Evolutionary conservation across 1,284 basidiomycete genomes (phyloP).

Genomic region (Ganoderma leucocontextum): DNA sequence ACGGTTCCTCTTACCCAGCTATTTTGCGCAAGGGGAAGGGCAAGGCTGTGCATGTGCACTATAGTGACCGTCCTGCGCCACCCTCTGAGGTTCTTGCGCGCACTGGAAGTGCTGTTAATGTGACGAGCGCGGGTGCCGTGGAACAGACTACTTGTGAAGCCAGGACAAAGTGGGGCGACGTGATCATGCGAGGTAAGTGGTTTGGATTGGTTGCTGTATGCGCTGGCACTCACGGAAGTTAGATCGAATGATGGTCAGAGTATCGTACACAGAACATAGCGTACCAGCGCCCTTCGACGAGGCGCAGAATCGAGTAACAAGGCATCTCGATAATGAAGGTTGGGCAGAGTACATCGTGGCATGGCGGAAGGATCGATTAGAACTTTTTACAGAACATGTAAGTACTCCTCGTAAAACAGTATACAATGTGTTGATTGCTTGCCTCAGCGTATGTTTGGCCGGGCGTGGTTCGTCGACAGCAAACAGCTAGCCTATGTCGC

Average conservation of each 20-base stretch:
- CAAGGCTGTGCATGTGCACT: conserved; percentile 43
- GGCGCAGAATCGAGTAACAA: conserved; percentile 64
- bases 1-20: background rate
- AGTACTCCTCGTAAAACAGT: conserved; percentile 40
- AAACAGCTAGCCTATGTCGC: conserved; percentile 77
- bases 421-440: conserved; percentile 55
- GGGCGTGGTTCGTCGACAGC: conserved; percentile 68
- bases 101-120: conserved; percentile 56
- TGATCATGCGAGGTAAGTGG: conserved; percentile 68
- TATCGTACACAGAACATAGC: conserved; percentile 66
- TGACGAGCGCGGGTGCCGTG: conserved; percentile 69
- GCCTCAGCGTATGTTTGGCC: conserved; percentile 62
- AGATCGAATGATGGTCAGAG: conserved; percentile 88
- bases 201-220: conserved; percentile 12
- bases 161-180: conserved; percentile 49
- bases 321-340: conserved; percentile 69
- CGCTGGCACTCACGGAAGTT: conserved; percentile 31
- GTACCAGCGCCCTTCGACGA: conserved; percentile 73
- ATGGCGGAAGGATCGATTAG: conserved; percentile 77
- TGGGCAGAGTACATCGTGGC: conserved; percentile 84
- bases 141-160: conserved; percentile 40
- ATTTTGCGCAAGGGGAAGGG: conserved; percentile 37
- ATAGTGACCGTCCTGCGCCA: conserved; percentile 51
- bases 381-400: conserved; percentile 85
- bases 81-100: conserved; percentile 69